Evolutionary conservation across 495 filamentous ascomycete species (phyloP).

Genomic region (Ascobolus immersus): DNA sequence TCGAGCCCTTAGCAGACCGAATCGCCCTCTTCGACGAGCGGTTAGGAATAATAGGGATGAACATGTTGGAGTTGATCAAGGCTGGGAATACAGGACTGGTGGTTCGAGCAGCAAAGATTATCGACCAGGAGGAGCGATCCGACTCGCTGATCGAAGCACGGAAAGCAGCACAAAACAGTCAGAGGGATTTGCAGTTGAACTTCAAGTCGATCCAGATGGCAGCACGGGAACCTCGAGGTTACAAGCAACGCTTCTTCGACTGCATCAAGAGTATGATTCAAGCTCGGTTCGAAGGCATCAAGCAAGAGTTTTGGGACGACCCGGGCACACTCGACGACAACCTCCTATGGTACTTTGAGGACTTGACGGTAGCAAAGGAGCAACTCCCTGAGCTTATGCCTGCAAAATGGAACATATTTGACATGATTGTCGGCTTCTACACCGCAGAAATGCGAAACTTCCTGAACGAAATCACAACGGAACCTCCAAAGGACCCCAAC

Average conservation of each 20-base stretch:
- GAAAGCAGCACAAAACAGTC: slow-evolving; percentile 80
- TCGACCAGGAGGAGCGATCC: slow-evolving; percentile 86
- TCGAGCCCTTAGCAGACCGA: slow-evolving; percentile 60
- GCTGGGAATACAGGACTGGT: slow-evolving; percentile 68
- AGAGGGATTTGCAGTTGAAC: slow-evolving; percentile 70
- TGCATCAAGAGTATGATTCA: slow-evolving; percentile 49
- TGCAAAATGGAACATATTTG: slow-evolving; percentile 92
- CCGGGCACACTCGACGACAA: slow-evolving; percentile 62
- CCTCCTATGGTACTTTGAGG: slow-evolving; percentile 90
- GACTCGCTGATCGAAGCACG: slow-evolving; percentile 73
- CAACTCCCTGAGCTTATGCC: slow-evolving; percentile 78
- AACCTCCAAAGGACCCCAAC: slow-evolving; percentile 37
- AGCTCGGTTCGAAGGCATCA: slow-evolving; percentile 45
- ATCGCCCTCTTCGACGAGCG: slow-evolving; percentile 91
- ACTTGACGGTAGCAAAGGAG: slow-evolving; percentile 69
- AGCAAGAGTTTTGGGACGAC: slow-evolving; percentile 53
- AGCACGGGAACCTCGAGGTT: slow-evolving; percentile 72
- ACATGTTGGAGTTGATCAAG: slow-evolving; percentile 63
- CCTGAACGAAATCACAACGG: slow-evolving; percentile 48
- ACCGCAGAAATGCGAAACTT: slow-evolving; percentile 88
- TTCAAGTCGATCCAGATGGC: slow-evolving; percentile 89
- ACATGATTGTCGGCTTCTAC: slow-evolving; percentile 70
- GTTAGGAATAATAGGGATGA: slow-evolving; percentile 63
- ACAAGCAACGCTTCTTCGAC: slow-evolving; percentile 81
- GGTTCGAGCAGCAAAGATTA: slow-evolving; percentile 68